Base-by-base conservation (phyloP, 257 asterid genomes). In the Solanum ossicruentum region DNA sequence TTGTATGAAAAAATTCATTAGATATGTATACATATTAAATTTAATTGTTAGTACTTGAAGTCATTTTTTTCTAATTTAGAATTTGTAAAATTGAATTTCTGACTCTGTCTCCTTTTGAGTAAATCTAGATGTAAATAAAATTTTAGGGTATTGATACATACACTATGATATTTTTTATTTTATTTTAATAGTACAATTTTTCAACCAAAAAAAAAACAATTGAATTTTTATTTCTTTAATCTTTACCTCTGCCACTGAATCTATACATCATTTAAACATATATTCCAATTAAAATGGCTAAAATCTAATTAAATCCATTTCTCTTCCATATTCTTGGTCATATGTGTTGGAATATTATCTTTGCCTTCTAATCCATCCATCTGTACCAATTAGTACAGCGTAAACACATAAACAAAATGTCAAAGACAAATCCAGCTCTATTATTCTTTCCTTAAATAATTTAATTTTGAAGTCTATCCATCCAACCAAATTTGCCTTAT, bases 401-500 rank as follows among this genome's bases (percentile, higher is more conserved):
- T 52, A 80, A 28, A 60, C 75, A 84, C 79, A 28, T 28, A 28
- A 36, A 81, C 13, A 69, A 55, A 28, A 1, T 28, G 32, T 28
- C 69, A 41, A 32, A 18, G 72, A 79, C 86, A 84, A 75, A 65
- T 43, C n/a, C 58, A 72, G 65, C 83, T 78, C 83, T 78, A 23
- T 83, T 39, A 69, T 63, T 85, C 43, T 16, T 83, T 45, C 83
- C 83, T 83, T 63, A 82, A 65, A 83, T 32, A 71, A 84, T 78
- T 78, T 78, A 77, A 69, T 70, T 67, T 67, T 26, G 73, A 85
- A 45, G 78, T 81, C 84, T 84, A 88, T 61, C 71, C 61, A 75
- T 70, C 60, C 81, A 77, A 78, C 26, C 65, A 78, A 78, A 6
- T 52, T 78, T 52, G 83, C 28, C 81, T 65, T 28, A 16, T 54